Conservation (phyloP, 2,329 filamentous ascomycete species). For the Cladophialophora immunda region DNA sequence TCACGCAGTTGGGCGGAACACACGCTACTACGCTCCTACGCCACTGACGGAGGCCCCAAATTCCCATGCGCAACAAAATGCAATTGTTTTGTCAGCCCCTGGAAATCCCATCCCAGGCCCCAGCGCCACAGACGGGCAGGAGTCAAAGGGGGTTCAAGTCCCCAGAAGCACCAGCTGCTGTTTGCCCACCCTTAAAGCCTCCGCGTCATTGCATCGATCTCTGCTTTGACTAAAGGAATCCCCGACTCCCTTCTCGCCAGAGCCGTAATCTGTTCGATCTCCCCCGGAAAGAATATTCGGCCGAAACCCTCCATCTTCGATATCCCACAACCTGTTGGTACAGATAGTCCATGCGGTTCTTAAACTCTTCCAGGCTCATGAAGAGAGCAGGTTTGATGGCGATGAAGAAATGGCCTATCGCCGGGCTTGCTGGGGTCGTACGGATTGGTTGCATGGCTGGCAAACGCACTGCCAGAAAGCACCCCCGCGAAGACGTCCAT, state of each 20-base stretch:
- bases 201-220: constrained; percentile 59
- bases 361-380: constrained; percentile 74
- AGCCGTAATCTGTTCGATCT: constrained; percentile 62
- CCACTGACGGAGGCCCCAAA: constrained; percentile 3
- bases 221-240: constrained; percentile 59
- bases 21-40: background rate
- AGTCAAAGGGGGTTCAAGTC: background rate
- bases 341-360: constrained; percentile 65
- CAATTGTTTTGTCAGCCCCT: constrained; percentile 12
- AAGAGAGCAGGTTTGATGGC: constrained; percentile 79
- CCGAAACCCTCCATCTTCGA: constrained; percentile 62
- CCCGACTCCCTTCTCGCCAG: constrained; percentile 51
- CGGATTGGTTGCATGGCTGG: constrained; percentile 77
- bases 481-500: constrained; percentile 87
- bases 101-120: constrained; percentile 8
- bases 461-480: constrained; percentile 80
- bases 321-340: constrained; percentile 63
- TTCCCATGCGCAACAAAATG: constrained; percentile 18
- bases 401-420: constrained; percentile 77
- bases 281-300: constrained; percentile 66
- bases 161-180: constrained; percentile 4
- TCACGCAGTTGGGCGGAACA: background rate
- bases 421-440: constrained; percentile 75
- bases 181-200: constrained; percentile 56
- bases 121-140: background rate